phyloP scores from a whole-genome alignment of 257 asterid species.

The Nicotiana undulata region DNA sequence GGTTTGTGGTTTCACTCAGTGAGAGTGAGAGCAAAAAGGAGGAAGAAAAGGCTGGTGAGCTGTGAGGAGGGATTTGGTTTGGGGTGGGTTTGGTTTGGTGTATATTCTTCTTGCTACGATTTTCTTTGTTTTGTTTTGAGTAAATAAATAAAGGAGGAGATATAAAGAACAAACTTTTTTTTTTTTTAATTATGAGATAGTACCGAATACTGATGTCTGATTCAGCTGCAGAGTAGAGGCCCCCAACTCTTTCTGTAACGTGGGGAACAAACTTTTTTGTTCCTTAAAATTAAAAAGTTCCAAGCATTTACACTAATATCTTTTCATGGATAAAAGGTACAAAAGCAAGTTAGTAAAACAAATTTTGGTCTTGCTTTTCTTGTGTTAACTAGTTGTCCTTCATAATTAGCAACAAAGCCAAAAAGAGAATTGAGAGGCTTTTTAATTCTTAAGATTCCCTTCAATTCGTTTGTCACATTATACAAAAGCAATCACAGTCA shows the following conservation, averaged over 20 bases:
- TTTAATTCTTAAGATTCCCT: background rate
- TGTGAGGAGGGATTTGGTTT: background rate
- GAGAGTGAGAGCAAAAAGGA: background rate
- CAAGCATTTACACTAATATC: background rate
- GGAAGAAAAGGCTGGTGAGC: background rate
- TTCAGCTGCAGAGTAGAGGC: background rate
- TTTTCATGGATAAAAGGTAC: background rate
- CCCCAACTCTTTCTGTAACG: slow-evolving; percentile 1
- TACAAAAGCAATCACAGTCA: background rate
- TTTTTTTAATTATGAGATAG: background rate
- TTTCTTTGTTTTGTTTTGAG: background rate
- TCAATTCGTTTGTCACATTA: slow-evolving; percentile 2
- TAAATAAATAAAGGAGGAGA: background rate
- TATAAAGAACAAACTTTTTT: background rate
- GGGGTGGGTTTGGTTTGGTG: background rate
- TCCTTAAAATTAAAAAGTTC: slow-evolving; percentile 4
- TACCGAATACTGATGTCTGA: background rate
- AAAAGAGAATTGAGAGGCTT: background rate
- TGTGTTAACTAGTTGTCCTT: background rate
- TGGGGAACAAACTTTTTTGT: slow-evolving; percentile 3
- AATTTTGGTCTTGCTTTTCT: slow-evolving; percentile 5
- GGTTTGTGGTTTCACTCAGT: background rate
- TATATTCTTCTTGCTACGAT: background rate
- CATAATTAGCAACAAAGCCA: background rate
- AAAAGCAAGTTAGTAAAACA: background rate